A percentile compares a stretch with the other conserved stretches of the same genome.
Evolutionary conservation across 768 basidiomycete species (phyloP).

Genomic region (Trametes meyenii): DNA sequence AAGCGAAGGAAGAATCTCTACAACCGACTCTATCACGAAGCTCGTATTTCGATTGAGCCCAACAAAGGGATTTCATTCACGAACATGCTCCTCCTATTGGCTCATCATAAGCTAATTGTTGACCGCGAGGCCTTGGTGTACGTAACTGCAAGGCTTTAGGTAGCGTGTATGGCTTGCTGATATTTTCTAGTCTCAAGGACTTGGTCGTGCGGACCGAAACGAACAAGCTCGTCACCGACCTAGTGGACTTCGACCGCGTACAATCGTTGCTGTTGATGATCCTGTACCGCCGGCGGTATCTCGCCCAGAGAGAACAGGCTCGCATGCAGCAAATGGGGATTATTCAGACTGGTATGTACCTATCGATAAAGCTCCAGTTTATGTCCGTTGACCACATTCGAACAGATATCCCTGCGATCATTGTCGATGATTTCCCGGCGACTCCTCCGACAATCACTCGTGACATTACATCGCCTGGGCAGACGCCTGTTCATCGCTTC

Average conservation of each 20-base stretch:
- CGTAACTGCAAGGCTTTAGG: constrained; percentile 35
- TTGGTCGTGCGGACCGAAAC: constrained; percentile 74
- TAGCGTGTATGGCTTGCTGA: constrained; percentile 3
- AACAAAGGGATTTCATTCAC: constrained; percentile 89
- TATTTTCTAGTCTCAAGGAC: constrained; percentile 68
- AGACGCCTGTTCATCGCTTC: constrained; percentile 26
- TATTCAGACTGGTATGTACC: constrained; percentile 44
- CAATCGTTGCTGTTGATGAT: constrained; percentile 79
- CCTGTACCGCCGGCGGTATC: constrained; percentile 68
- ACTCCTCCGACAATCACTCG: constrained; percentile 51
- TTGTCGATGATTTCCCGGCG: constrained; percentile 61
- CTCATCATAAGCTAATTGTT: constrained; percentile 90
- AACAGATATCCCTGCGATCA: constrained; percentile 69
- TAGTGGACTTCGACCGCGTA: constrained; percentile 85
- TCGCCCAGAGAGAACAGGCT: constrained; percentile 51
- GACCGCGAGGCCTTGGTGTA: constrained; percentile 89
- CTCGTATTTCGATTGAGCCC: constrained; percentile 67
- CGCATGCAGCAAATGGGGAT: constrained; percentile 39
- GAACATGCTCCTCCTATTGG: constrained; percentile 82
- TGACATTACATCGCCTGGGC: constrained; percentile 53
- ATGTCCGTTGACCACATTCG: background rate
- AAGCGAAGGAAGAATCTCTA: constrained; percentile 71
- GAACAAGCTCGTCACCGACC: constrained; percentile 77
- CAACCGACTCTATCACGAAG: constrained; percentile 85
- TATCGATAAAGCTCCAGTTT: background rate